Conservation (phyloP, 176 grass and related monocot species). For the Carex myosuroides region DNA sequence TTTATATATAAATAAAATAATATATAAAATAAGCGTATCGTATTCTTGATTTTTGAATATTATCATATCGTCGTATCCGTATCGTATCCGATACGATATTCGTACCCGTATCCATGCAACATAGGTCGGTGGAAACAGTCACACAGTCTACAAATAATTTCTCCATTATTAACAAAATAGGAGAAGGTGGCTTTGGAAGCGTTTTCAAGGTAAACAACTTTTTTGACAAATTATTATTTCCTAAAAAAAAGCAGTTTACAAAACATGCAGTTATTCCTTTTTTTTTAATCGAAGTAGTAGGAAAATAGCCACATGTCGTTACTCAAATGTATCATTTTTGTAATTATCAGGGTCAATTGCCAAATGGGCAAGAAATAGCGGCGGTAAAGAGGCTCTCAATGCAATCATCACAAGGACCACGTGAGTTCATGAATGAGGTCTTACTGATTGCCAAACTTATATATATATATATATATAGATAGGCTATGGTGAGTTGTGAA, state of each 20-base stretch:
- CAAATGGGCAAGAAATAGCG: slow-evolving; percentile 39
- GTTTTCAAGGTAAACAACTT: slow-evolving; percentile 36
- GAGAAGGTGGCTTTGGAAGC: slow-evolving; percentile 44
- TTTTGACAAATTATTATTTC: neutral
- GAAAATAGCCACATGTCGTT: neutral
- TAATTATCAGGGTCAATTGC: slow-evolving; percentile 28
- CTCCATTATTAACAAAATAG: slow-evolving; percentile 30
- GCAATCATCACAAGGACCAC: slow-evolving; percentile 18
- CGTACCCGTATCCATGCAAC: too few relatives aligned
- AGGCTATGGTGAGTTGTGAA: too few relatives aligned
- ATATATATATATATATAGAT: neutral
- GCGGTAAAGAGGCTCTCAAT: slow-evolving; percentile 43
- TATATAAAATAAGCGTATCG: too few relatives aligned
- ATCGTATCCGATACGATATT: too few relatives aligned
- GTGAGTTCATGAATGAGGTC: slow-evolving; percentile 56
- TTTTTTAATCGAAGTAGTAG: neutral
- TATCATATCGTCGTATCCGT: too few relatives aligned
- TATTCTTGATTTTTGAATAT: too few relatives aligned
- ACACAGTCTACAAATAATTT: slow-evolving; percentile 38
- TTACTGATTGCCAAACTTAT: slow-evolving; percentile 44
- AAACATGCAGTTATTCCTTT: neutral
- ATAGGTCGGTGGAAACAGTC: too few relatives aligned
- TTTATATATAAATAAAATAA: too few relatives aligned
- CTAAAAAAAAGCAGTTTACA: neutral
- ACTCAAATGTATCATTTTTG: neutral